phyloP scores from a whole-genome alignment of 202 grass and related monocot species.

The Schoenoplectus triqueter region DNA sequence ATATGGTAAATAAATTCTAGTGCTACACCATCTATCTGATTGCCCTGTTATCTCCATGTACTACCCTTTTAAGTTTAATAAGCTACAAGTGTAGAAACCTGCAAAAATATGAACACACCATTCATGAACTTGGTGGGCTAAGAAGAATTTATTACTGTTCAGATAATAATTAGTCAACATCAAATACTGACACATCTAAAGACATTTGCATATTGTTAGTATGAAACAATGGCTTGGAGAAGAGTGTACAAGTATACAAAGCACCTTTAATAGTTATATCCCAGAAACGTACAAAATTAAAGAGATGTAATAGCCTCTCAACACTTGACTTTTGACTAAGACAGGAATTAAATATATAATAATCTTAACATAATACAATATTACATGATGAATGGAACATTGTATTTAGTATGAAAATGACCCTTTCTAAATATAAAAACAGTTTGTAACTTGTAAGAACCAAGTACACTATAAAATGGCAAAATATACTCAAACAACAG shows the following conservation, averaged over 20 bases:
- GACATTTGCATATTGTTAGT: slow-evolving; percentile 7
- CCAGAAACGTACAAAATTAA: slow-evolving; percentile 1
- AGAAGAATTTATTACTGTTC: background rate
- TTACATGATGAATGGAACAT: background rate
- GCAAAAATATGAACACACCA: background rate
- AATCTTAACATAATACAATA: slow-evolving; percentile 13
- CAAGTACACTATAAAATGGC: background rate
- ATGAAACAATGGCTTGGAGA: background rate
- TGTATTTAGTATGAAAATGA: background rate
- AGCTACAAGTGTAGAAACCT: slow-evolving; percentile 13
- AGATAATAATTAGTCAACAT: background rate
- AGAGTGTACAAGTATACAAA: background rate
- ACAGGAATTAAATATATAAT: background rate
- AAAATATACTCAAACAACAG: background rate
- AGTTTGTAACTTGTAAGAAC: background rate
- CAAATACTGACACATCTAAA: background rate
- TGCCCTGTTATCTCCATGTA: background rate
- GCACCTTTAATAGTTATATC: background rate
- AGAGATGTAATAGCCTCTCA: background rate
- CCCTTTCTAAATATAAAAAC: slow-evolving; percentile 12
- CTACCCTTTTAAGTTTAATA: slow-evolving; percentile 15
- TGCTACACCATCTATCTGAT: slow-evolving; percentile 4
- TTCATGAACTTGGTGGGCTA: background rate
- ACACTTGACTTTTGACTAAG: background rate
- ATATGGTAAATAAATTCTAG: slow-evolving; percentile 29